Percentiles rank a stretch among this genome's conserved stretches.
Conservation (phyloP, 345 rosid genomes). For the Populus nigra region DNA sequence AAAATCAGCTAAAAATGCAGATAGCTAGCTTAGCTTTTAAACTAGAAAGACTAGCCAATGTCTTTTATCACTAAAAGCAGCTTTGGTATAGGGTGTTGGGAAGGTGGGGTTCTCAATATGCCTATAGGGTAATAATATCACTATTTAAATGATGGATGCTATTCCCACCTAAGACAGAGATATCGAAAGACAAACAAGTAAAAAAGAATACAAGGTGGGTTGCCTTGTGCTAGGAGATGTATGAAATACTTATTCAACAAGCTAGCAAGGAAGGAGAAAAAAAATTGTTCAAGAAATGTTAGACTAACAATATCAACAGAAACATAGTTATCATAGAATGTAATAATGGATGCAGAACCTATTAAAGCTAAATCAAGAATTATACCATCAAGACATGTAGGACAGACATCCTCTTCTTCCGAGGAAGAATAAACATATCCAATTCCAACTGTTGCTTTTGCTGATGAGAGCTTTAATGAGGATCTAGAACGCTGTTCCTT, state of each 20-base stretch:
- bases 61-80: background rate
- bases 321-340: background rate
- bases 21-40: background rate
- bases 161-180: background rate
- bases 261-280: background rate
- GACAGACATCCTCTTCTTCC: slow-evolving; percentile 94
- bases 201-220: background rate
- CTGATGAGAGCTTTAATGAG: slow-evolving; percentile 43
- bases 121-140: background rate
- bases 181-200: background rate
- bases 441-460: slow-evolving; percentile 42
- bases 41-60: background rate
- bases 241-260: background rate
- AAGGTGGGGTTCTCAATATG: background rate
- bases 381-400: slow-evolving; percentile 97
- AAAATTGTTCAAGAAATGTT: background rate
- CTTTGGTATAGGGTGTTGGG: background rate
- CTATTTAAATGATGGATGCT: background rate
- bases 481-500: slow-evolving; percentile 55
- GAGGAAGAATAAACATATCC: slow-evolving; percentile 49
- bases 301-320: background rate
- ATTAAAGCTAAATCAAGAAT: slow-evolving; percentile 9
- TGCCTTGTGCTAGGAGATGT: background rate
- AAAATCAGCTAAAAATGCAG: background rate
- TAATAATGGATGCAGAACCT: background rate